Evolutionary conservation across 2,329 filamentous ascomycete species (phyloP).

Genomic region (Bipolaris sorokiniana): DNA sequence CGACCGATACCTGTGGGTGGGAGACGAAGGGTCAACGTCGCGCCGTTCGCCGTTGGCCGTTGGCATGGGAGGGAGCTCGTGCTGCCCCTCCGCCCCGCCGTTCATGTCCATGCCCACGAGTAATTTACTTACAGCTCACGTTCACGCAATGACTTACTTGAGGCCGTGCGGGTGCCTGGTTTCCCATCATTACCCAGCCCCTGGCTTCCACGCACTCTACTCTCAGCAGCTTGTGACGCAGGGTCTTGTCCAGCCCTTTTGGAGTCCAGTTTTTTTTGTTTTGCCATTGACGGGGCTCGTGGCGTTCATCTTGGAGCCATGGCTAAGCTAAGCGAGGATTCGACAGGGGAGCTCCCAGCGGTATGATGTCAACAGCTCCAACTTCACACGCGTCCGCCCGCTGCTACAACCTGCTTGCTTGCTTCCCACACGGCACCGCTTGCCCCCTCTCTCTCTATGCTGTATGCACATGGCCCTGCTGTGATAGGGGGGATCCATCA

Average conservation of each 20-base stretch:
- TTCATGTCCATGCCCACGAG: not conserved
- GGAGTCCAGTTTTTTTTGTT: constrained; percentile 1
- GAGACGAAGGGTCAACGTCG: constrained; percentile 18
- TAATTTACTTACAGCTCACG: not conserved
- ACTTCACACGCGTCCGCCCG: constrained; percentile 7
- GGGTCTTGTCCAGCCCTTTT: constrained; percentile 11
- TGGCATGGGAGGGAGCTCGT: constrained; percentile 4
- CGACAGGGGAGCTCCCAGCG: constrained; percentile 11
- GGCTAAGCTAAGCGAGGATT: constrained; percentile 22
- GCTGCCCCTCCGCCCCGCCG: constrained; percentile 1
- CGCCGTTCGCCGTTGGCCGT: constrained; percentile 14
- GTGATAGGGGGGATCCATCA: constrained; percentile 27
- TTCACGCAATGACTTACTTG: constrained; percentile 1
- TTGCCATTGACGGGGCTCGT: not conserved
- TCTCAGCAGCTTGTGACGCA: constrained; percentile 10
- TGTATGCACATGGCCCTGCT: constrained; percentile 21
- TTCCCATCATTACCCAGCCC: constrained; percentile 3
- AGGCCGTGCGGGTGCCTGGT: constrained; percentile 9
- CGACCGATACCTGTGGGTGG: constrained; percentile 1
- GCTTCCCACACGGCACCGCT: constrained; percentile 17
- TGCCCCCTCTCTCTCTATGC: constrained; percentile 24
- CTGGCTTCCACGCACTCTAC: not conserved
- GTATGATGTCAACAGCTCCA: constrained; percentile 13
- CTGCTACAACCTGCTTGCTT: constrained; percentile 15
- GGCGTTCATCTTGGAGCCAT: constrained; percentile 14